A percentile compares a stretch with the other conserved stretches of the same genome.
Conservation (phyloP, 768 basidiomycete genomes). For the Leccinellum albellum region DNA sequence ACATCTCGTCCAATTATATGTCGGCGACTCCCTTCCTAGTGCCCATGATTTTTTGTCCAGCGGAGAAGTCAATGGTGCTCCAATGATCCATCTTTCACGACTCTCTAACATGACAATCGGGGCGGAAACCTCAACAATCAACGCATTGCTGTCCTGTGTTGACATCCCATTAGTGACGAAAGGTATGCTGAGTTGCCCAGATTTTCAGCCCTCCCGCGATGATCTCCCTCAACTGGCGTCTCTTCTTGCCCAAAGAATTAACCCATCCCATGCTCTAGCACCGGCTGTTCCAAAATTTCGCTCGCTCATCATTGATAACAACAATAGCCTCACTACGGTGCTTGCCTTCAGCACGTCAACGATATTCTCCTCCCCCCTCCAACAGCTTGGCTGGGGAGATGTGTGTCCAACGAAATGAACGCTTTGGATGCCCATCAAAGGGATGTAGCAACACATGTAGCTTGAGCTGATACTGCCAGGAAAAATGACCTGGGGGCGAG, state of each 20-base stretch:
- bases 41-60: background rate
- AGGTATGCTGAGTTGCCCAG: too few relatives aligned
- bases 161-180: background rate
- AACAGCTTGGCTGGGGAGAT: too few relatives aligned
- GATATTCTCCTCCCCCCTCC: too few relatives aligned
- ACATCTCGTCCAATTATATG: conserved; percentile 28
- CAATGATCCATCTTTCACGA: background rate
- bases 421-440: too few relatives aligned
- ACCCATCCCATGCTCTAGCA: background rate
- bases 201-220: too few relatives aligned
- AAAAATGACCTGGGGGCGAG: too few relatives aligned
- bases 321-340: background rate
- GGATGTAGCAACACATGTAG: too few relatives aligned
- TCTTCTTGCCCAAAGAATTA: background rate
- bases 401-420: too few relatives aligned
- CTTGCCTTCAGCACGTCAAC: background rate
- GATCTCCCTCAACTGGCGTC: background rate
- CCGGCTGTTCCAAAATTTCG: background rate
- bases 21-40: conserved; percentile 31
- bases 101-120: conserved; percentile 1
- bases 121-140: background rate
- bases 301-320: background rate
- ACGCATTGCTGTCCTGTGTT: conserved; percentile 1
- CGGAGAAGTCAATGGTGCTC: background rate
- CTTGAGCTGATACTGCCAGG: too few relatives aligned